Evolutionary conservation across 805 yeast genomes (phyloP).

Genomic region (Groenewaldozyma salmanticensis): DNA sequence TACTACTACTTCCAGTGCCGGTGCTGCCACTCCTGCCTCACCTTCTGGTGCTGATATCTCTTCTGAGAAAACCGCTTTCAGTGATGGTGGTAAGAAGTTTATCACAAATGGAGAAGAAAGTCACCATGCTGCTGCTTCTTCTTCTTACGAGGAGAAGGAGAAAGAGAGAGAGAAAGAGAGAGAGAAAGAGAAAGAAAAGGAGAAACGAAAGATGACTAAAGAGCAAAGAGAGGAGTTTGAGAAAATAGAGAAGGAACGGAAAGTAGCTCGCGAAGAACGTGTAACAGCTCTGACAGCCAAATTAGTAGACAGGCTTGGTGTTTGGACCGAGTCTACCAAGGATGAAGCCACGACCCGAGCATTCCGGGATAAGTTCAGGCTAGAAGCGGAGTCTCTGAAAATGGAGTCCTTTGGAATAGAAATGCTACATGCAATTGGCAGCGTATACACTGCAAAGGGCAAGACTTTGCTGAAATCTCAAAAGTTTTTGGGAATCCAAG

Average conservation of each 20-base stretch:
- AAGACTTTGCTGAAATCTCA: constrained; percentile 62
- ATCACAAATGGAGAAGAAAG: neutral
- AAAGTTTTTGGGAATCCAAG: constrained; percentile 79
- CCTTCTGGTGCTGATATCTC: constrained; percentile 1
- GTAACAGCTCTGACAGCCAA: constrained; percentile 53
- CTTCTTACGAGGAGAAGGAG: no score
- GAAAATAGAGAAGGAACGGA: constrained; percentile 68
- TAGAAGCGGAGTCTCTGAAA: constrained; percentile 85
- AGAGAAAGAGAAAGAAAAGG: constrained; percentile 24
- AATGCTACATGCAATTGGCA: constrained; percentile 69
- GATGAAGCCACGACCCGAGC: constrained; percentile 51
- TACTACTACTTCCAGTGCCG: neutral
- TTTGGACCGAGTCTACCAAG: constrained; percentile 52
- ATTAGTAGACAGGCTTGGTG: constrained; percentile 44
- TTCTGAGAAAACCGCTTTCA: neutral
- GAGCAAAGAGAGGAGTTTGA: constrained; percentile 43
- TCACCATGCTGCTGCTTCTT: neutral
- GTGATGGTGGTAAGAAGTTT: neutral
- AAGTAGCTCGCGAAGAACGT: constrained; percentile 53
- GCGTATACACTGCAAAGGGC: constrained; percentile 66
- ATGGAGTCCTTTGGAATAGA: constrained; percentile 94
- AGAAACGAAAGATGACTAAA: constrained; percentile 28
- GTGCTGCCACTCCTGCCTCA: neutral
- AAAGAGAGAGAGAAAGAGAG: constrained; percentile 16
- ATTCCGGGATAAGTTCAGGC: constrained; percentile 54